Conservation (phyloP, 257 asterid genomes). For the Primulina tabacum region DNA sequence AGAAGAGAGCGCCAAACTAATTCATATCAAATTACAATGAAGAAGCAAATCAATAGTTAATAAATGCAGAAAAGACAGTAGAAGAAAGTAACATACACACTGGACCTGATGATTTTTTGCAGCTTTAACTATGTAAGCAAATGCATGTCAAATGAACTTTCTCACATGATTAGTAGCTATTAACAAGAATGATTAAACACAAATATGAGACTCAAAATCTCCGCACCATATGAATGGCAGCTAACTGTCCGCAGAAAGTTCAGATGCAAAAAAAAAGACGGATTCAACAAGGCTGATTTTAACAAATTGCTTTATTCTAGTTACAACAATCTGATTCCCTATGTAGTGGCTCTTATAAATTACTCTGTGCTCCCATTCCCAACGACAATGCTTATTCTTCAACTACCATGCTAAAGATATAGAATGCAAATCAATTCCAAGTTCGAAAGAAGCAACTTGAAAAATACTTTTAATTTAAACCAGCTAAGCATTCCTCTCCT, state of each 20-base stretch:
- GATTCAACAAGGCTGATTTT: background rate
- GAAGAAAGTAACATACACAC: background rate
- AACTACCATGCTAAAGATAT: background rate
- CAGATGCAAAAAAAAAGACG: background rate
- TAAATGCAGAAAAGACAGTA: background rate
- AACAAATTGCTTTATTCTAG: background rate
- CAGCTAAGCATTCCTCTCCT: constrained; percentile 81
- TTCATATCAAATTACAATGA: background rate
- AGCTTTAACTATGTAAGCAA: background rate
- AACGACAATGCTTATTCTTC: background rate
- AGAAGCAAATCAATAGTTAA: background rate
- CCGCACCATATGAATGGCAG: background rate
- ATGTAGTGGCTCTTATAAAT: background rate
- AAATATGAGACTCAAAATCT: no score
- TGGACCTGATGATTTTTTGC: background rate
- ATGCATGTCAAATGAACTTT: background rate
- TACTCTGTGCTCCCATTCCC: background rate
- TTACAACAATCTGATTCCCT: background rate
- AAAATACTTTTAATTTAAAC: constrained; percentile 69
- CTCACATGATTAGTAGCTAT: background rate
- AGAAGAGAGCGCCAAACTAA: background rate
- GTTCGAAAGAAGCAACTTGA: constrained; percentile 23
- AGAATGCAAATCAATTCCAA: constrained; percentile 4
- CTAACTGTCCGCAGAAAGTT: background rate
- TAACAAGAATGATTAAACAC: background rate